Evolutionary conservation across 2,329 filamentous ascomycete genomes (phyloP).

Genomic region (Hypoxylon sp.): DNA sequence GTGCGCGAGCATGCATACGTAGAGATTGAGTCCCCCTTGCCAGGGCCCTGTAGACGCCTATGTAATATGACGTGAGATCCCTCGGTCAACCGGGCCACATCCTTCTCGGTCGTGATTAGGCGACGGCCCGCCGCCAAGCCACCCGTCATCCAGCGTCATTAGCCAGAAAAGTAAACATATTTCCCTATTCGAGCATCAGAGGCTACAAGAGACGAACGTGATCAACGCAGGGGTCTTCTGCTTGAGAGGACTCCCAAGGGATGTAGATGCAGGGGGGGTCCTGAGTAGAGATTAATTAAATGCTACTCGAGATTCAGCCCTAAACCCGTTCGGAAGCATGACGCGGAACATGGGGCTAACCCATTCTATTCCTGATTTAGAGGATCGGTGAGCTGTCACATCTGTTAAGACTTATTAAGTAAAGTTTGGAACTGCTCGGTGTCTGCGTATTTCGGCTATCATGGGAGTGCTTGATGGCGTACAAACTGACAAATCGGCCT

Average conservation of each 20-base stretch:
- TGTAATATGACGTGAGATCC: slow-evolving; percentile 47
- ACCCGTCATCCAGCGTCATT: slow-evolving; percentile 7
- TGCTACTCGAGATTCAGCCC: slow-evolving; percentile 44
- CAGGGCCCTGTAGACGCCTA: slow-evolving; percentile 30
- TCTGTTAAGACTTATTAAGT: slow-evolving; percentile 18
- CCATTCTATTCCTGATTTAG: slow-evolving; percentile 35
- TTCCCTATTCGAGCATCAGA: slow-evolving; percentile 30
- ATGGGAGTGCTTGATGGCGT: slow-evolving; percentile 25
- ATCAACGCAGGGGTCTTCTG: slow-evolving; percentile 42
- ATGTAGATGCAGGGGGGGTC: slow-evolving; percentile 38
- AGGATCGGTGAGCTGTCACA: slow-evolving; percentile 41
- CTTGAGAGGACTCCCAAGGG: slow-evolving; percentile 34
- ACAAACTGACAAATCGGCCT: slow-evolving; percentile 29
- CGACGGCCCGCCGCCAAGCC: slow-evolving; percentile 34
- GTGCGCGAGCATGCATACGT: slow-evolving; percentile 28
- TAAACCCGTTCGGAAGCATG: slow-evolving; percentile 42
- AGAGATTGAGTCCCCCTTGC: slow-evolving; percentile 24
- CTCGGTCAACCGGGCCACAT: slow-evolving; percentile 42
- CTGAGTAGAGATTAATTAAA: slow-evolving; percentile 33
- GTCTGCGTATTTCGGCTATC: slow-evolving; percentile 29
- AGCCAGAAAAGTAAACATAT: slow-evolving; percentile 30
- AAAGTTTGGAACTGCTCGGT: slow-evolving; percentile 12
- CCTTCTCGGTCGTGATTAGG: slow-evolving; percentile 36
- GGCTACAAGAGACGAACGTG: slow-evolving; percentile 32
- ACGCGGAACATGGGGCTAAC: slow-evolving; percentile 35